These are phyloP conservation scores for Sporopachydermia lactativora DNA, from an alignment of 805 yeast genomes.

Conservation along the genomic window DNA sequence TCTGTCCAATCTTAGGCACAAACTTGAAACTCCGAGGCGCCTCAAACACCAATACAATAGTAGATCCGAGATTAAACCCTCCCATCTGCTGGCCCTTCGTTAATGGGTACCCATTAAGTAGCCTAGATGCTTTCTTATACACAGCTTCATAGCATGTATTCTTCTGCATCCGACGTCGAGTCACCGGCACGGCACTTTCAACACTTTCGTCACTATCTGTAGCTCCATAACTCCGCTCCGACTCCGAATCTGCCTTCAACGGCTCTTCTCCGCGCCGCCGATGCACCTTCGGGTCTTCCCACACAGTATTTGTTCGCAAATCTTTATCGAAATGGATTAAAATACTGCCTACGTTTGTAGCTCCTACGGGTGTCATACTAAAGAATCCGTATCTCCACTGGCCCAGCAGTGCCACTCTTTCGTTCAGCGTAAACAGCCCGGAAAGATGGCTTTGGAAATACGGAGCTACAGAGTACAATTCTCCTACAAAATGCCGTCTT, in stretches of 20 bases:
- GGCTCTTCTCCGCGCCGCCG: too few species aligned
- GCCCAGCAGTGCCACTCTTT: constrained; percentile 89
- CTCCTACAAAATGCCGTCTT: constrained; percentile 93
- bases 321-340: constrained; percentile 84
- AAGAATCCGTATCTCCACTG: constrained; percentile 96
- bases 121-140: constrained; percentile 60
- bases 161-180: constrained; percentile 28
- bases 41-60: constrained; percentile 94
- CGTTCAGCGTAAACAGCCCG: constrained; percentile 82
- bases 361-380: constrained; percentile 98
- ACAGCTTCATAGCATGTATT: constrained; percentile 91
- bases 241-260: constrained; percentile 2
- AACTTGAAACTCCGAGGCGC: constrained; percentile 78
- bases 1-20: constrained; percentile 54
- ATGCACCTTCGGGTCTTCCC: constrained; percentile 31
- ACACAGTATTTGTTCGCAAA: constrained; percentile 66
- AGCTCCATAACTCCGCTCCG: not conserved
- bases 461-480: constrained; percentile 91
- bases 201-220: not conserved
- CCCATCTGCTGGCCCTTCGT: constrained; percentile 92
- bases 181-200: not conserved
- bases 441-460: constrained; percentile 80
- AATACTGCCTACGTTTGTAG: constrained; percentile 95
- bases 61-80: constrained; percentile 90
- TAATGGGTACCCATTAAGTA: constrained; percentile 79